Base-by-base conservation (phyloP, 495 filamentous ascomycete genomes). In the Penicillium alfredii region DNA sequence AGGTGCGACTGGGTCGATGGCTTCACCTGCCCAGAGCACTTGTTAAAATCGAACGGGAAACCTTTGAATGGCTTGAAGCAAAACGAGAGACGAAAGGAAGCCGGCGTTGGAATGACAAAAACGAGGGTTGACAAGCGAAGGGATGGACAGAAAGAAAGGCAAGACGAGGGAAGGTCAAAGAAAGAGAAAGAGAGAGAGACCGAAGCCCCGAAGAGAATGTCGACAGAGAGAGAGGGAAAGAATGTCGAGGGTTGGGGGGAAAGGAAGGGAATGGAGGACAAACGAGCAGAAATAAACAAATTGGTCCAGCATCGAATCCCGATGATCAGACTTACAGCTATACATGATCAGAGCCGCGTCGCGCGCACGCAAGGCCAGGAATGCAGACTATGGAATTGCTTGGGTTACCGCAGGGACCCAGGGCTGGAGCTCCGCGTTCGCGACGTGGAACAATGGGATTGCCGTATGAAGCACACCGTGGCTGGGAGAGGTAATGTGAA, bases 321-420 rank as follows among this genome's bases (percentile, higher is more conserved):
- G 47, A 50, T 41, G 55, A 53, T 59, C 48, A 43, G 31, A 68
- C 64, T 65, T 60, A 68, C 64, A 58, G 43, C 40, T 46, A 58
- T 58, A 59, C 46, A 56, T 51, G 61, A 68, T 68, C 25, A 38
- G 47, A 37, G 48, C 42, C 59, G 59, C 63, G 63, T 59, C 63
- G 63, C 63, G 63, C 36, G 46, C 27, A 63, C 57, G 60, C 61
- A 63, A 65, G 59, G 61, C 61, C 60, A 65, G 56, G 63, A 67
- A 67, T 67, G 63, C 57, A 61, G 51, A 58, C 56, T 61, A 61
- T 61, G 46, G n/a, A n/a, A 47, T 50, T 55, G 53, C 49, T 47
- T 59, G 33, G 44, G 60, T 61, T 63, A 60, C 62, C 62, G 47
- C 29, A 45, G 48, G n/a, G n/a, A n/a, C n/a, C 47, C 45, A 44